Percentiles rank a stretch among this genome's conserved stretches.
phyloP scores from a whole-genome alignment of 2,329 filamentous ascomycete species.

The Ceratocystis albifundus region DNA sequence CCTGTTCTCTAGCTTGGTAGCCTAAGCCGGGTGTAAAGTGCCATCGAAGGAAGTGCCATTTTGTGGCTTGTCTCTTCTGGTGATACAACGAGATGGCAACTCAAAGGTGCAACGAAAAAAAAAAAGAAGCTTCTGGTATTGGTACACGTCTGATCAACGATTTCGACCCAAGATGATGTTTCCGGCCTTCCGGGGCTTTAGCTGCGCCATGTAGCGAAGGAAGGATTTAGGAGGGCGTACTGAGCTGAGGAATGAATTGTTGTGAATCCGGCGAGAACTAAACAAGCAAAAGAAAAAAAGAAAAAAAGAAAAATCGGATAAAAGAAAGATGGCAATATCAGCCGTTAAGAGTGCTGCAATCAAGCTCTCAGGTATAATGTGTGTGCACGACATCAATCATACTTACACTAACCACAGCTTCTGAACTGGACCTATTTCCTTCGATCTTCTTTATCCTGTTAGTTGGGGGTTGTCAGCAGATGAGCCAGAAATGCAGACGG shows the following conservation, averaged over 20 bases:
- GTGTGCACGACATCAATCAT: too few relatives aligned
- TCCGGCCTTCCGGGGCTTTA: not conserved
- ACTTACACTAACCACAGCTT: not conserved
- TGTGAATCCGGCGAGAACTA: not conserved
- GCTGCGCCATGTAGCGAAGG: not conserved
- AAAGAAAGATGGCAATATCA: too few relatives aligned
- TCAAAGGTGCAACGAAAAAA: not conserved
- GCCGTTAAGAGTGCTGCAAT: too few relatives aligned
- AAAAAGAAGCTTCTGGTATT: not conserved
- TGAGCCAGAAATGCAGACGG: too few relatives aligned
- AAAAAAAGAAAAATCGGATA: too few relatives aligned
- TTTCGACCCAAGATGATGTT: not conserved
- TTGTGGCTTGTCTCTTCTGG: not conserved
- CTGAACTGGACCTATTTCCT: not conserved
- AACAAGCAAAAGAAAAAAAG: too few relatives aligned
- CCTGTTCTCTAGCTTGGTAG: not conserved
- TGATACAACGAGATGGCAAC: too few relatives aligned
- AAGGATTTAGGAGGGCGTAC: not conserved
- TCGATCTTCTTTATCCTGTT: not conserved
- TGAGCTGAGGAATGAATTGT: not conserved
- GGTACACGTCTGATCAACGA: not conserved
- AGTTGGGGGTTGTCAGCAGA: not conserved
- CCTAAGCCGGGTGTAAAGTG: constrained; percentile 5
- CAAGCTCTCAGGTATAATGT: too few relatives aligned
- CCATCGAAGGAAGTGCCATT: not conserved